phyloP scores from a whole-genome alignment of 139 green algal species.

The Volvox reticuliferus region DNA sequence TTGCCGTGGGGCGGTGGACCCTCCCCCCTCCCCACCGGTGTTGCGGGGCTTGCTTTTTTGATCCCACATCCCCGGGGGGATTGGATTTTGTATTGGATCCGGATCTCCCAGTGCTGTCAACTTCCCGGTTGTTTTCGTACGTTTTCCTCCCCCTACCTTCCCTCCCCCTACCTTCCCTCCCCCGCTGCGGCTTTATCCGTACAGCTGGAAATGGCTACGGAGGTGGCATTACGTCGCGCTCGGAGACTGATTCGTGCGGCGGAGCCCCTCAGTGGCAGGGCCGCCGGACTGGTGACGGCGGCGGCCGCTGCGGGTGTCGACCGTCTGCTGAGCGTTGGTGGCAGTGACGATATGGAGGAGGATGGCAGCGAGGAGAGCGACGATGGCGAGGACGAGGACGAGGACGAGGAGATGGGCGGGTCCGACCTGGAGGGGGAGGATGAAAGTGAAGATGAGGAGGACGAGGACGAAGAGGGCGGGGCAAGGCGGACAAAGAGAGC shows the following conservation, averaged over 20 bases:
- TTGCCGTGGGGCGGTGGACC: too few relatives aligned
- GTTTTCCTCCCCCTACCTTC: background rate
- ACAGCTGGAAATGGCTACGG: constrained; percentile 52
- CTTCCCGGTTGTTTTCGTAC: background rate
- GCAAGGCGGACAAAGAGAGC: constrained; percentile 21
- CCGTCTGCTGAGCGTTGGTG: constrained; percentile 41
- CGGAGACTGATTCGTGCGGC: constrained; percentile 39
- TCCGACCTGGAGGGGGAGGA: constrained; percentile 1
- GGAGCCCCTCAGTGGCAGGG: background rate
- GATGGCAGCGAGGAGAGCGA: background rate
- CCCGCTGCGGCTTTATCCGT: background rate
- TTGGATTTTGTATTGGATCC: too few relatives aligned
- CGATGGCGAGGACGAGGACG: background rate
- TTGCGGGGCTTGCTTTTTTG: background rate
- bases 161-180: background rate
- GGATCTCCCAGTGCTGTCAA: too few relatives aligned
- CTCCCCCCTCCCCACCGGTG: too few relatives aligned
- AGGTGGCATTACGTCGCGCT: constrained; percentile 45
- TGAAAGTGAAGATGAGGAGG: background rate
- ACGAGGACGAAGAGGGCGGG: constrained; percentile 1
- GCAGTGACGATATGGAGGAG: background rate
- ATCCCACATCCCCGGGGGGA: background rate
- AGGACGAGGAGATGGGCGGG: constrained; percentile 6
- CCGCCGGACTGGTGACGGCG: constrained; percentile 49
- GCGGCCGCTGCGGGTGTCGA: constrained; percentile 57